phyloP scores from a whole-genome alignment of 2,329 filamentous ascomycete species.

The Hypoxylon rubiginosum region DNA sequence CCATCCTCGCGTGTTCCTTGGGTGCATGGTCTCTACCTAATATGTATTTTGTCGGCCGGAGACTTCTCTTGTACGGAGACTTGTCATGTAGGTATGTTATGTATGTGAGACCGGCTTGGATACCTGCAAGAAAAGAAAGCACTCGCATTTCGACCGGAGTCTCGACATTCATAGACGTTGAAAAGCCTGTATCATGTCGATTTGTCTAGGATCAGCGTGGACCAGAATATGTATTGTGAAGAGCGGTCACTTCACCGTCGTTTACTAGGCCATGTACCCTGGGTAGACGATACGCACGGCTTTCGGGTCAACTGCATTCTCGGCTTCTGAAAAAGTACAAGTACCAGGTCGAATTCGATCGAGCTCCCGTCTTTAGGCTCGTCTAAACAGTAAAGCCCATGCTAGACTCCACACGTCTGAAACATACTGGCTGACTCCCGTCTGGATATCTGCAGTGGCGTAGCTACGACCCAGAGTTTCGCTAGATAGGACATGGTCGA shows the following conservation, averaged over 20 bases:
- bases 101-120: slow-evolving; percentile 23
- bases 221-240: slow-evolving; percentile 21
- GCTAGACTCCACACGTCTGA: slow-evolving; percentile 42
- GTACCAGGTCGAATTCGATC: slow-evolving; percentile 19
- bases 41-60: background rate
- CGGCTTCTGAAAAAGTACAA: slow-evolving; percentile 37
- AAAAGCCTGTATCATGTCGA: slow-evolving; percentile 10
- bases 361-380: slow-evolving; percentile 40
- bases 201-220: slow-evolving; percentile 24
- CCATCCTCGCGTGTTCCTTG: slow-evolving; percentile 19
- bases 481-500: slow-evolving; percentile 37
- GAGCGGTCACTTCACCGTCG: slow-evolving; percentile 43
- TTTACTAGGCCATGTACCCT: slow-evolving; percentile 18
- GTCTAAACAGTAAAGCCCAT: slow-evolving; percentile 34
- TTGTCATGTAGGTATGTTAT: too few relatives aligned
- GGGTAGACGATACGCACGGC: slow-evolving; percentile 22
- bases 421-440: slow-evolving; percentile 43
- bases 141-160: slow-evolving; percentile 1
- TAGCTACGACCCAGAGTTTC: slow-evolving; percentile 32
- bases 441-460: slow-evolving; percentile 49
- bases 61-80: background rate
- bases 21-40: slow-evolving; percentile 6
- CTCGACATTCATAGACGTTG: slow-evolving; percentile 9
- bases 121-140: slow-evolving; percentile 16
- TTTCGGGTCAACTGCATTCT: slow-evolving; percentile 27